phyloP scores from a whole-genome alignment of 2,329 filamentous ascomycete species.

The Colletotrichum tropicale region DNA sequence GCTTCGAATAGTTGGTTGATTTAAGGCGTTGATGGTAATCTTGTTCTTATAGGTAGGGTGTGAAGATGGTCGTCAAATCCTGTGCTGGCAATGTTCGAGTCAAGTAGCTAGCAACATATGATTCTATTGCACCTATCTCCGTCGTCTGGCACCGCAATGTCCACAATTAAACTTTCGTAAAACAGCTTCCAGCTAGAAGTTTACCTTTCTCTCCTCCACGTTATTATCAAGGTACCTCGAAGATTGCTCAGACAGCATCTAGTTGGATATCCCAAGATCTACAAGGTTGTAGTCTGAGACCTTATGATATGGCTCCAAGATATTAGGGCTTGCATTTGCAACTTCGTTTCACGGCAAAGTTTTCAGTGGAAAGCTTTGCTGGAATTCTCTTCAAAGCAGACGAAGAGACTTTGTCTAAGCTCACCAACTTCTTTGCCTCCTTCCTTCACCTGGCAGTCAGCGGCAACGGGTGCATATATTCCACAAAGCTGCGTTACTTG shows the following conservation, averaged over 20 bases:
- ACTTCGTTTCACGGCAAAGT: background rate
- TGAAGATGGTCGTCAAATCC: background rate
- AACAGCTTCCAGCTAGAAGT: too few relatives aligned
- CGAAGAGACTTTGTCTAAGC: background rate
- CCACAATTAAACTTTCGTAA: background rate
- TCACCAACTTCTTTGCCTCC: background rate
- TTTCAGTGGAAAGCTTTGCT: background rate
- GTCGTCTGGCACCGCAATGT: background rate
- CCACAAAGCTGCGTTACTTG: background rate
- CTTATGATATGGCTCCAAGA: background rate
- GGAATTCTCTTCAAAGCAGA: background rate
- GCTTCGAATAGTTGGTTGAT: background rate
- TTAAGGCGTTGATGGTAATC: fast-evolving
- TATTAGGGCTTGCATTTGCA: background rate
- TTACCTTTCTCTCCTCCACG: background rate
- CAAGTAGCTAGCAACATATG: background rate
- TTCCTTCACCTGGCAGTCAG: background rate
- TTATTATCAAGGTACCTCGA: background rate
- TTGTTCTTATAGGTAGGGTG: fast-evolving
- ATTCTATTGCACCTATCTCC: background rate
- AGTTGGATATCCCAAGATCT: background rate
- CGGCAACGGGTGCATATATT: background rate
- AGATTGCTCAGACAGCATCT: background rate
- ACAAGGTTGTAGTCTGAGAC: too few relatives aligned
- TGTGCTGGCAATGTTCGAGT: background rate